phyloP scores from a whole-genome alignment of 768 basidiomycete genomes.

The Boletus insuetus region DNA sequence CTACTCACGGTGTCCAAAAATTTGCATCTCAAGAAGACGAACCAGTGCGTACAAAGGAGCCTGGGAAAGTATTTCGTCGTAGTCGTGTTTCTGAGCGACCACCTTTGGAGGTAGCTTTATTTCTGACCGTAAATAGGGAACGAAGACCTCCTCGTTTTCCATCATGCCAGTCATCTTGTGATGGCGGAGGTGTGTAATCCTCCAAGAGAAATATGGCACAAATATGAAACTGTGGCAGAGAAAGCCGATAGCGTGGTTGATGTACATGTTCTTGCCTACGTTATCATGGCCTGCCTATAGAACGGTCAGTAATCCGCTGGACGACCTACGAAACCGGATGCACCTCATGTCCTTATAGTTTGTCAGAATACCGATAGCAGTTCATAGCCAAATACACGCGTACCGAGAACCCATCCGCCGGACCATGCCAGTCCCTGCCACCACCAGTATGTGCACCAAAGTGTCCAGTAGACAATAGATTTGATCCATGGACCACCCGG shows the following conservation, averaged over 20 bases:
- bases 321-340: background rate
- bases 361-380: background rate
- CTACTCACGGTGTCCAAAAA: background rate
- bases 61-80: background rate
- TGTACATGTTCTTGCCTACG: background rate
- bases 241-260: background rate
- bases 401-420: background rate
- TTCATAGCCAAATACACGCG: background rate
- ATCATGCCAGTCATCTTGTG: background rate
- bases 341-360: background rate
- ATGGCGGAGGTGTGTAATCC: background rate
- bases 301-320: background rate
- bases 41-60: background rate
- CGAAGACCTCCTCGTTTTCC: background rate
- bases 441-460: conserved; percentile 1
- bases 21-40: background rate
- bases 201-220: background rate
- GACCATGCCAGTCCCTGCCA: background rate
- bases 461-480: background rate
- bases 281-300: background rate
- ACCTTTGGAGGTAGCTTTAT: background rate
- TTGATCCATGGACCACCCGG: background rate
- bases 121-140: background rate
- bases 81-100: background rate
- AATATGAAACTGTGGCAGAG: background rate